phyloP scores from a whole-genome alignment of 2,329 filamentous ascomycete species.

The Cladosporium sp. region DNA sequence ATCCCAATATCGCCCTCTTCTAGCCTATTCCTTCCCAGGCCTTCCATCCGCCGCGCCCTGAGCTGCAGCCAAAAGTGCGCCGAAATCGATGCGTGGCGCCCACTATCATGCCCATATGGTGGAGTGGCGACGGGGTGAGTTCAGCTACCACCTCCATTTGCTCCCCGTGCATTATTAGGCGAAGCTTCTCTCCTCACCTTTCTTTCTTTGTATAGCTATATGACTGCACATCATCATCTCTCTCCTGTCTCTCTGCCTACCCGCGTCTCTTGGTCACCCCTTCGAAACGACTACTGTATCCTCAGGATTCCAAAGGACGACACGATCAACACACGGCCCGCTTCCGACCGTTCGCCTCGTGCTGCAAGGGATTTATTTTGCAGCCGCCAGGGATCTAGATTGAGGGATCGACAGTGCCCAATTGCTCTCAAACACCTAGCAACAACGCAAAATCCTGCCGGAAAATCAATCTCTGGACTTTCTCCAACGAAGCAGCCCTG shows the following conservation, averaged over 20 bases:
- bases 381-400: constrained; percentile 19
- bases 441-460: constrained; percentile 14
- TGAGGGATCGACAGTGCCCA: constrained; percentile 16
- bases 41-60: neutral
- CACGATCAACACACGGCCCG: constrained; percentile 23
- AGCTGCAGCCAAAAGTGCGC: constrained; percentile 5
- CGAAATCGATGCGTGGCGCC: constrained; percentile 12
- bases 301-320: constrained; percentile 19
- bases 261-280: constrained; percentile 9
- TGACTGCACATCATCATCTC: constrained; percentile 26
- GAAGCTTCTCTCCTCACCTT: constrained; percentile 14
- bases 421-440: constrained; percentile 15
- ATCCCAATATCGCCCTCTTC: neutral
- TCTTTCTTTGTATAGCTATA: constrained; percentile 16
- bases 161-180: constrained; percentile 14
- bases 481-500: constrained; percentile 13
- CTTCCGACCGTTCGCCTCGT: constrained; percentile 19
- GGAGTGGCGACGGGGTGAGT: constrained; percentile 13
- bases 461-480: constrained; percentile 6
- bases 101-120: constrained; percentile 12
- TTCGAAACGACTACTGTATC: constrained; percentile 12
- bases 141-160: constrained; percentile 12
- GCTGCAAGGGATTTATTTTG: constrained; percentile 24
- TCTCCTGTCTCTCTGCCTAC: constrained; percentile 1
- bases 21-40: neutral